Evolutionary conservation across 1,284 basidiomycete genomes (phyloP).

Genomic region (Heimioporus retisporus): DNA sequence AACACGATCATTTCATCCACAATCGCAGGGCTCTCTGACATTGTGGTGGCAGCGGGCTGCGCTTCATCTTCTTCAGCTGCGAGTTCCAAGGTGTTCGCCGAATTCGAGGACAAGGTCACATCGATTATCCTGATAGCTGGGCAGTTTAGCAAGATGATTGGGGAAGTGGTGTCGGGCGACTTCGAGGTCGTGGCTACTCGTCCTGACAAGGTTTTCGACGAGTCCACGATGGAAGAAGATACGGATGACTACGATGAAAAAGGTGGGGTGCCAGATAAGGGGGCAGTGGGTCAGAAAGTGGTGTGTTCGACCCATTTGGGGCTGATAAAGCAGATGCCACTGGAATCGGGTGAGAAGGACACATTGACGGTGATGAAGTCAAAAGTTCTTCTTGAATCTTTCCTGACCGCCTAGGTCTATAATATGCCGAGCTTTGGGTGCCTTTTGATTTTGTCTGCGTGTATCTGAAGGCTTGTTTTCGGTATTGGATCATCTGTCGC

Average conservation of each 20-base stretch:
- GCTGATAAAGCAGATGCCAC: constrained; percentile 21
- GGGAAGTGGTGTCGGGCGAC: constrained; percentile 24
- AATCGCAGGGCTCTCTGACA: constrained; percentile 14
- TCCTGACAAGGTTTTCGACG: constrained; percentile 13
- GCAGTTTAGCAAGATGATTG: constrained; percentile 18
- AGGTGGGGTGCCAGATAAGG: neutral
- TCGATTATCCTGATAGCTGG: constrained; percentile 17
- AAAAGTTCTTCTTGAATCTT: constrained; percentile 23
- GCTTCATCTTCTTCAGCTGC: constrained; percentile 5
- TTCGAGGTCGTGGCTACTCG: constrained; percentile 15
- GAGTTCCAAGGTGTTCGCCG: constrained; percentile 2
- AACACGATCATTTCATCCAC: neutral
- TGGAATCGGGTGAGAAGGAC: constrained; percentile 15
- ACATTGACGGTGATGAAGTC: constrained; percentile 19
- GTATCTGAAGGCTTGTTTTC: too few relatives aligned
- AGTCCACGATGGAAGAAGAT: constrained; percentile 21
- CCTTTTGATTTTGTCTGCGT: too few relatives aligned
- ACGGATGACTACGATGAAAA: neutral
- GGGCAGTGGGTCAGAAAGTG: constrained; percentile 14
- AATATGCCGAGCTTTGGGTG: neutral
- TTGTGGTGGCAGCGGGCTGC: constrained; percentile 19
- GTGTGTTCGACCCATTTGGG: constrained; percentile 25
- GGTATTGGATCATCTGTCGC: too few relatives aligned
- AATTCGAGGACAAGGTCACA: constrained; percentile 17
- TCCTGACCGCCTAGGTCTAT: constrained; percentile 4